These are phyloP conservation scores for Cucurbita ficifolia DNA, from an alignment of 306 rosid species.

Conservation along the genomic window DNA sequence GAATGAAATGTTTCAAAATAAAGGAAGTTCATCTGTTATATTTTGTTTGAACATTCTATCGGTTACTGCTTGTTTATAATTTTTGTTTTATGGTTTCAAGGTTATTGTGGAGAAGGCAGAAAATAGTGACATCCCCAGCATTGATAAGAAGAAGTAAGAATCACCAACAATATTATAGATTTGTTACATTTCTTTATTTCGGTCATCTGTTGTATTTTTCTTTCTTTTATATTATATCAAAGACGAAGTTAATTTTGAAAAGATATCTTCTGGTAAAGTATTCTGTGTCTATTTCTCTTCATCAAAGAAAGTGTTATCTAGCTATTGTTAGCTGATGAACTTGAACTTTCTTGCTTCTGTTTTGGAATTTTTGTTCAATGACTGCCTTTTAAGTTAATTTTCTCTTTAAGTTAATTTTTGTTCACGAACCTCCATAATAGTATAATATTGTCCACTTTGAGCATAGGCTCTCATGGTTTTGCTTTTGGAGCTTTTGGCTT, in stretches of 20 bases:
- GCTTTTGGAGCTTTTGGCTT: too few species aligned
- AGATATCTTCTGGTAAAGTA: neutral
- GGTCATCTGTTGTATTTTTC: neutral
- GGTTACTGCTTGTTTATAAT: slow-evolving; percentile 9
- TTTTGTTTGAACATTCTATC: neutral
- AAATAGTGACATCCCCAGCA: slow-evolving; percentile 84
- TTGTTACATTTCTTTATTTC: neutral
- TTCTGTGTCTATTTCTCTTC: neutral
- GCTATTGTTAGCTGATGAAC: neutral
- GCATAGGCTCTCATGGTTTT: too few species aligned
- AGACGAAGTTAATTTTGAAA: neutral
- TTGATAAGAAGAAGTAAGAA: slow-evolving; percentile 88
- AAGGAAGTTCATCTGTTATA: neutral
- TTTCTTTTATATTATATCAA: neutral
- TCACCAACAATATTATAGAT: neutral
- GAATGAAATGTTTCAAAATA: neutral
- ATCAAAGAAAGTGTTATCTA: neutral
- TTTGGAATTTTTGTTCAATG: neutral
- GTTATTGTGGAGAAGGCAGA: slow-evolving; percentile 97
- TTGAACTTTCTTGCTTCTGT: neutral
- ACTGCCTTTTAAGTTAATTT: too few species aligned
- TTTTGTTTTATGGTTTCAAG: slow-evolving; percentile 24
- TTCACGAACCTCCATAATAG: too few species aligned
- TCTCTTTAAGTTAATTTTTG: too few species aligned
- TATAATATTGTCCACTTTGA: too few species aligned